phyloP scores from a whole-genome alignment of 176 grass and related monocot genomes.

The Ampelocalamus luodianensis region DNA sequence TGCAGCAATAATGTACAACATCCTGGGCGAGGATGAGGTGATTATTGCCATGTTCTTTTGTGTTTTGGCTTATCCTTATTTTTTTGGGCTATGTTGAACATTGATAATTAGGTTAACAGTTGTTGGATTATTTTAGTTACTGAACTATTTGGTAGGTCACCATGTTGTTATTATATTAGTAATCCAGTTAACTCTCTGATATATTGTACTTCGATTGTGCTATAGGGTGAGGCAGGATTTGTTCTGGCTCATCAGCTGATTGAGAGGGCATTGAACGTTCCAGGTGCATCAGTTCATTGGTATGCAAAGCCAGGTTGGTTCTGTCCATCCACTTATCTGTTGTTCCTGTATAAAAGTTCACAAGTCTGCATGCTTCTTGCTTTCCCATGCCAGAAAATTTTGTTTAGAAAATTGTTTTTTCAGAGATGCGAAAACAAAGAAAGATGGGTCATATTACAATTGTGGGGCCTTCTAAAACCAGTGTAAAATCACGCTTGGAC shows the following conservation, averaged over 20 bases:
- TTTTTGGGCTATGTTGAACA: constrained; percentile 32
- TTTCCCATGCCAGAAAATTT: constrained; percentile 28
- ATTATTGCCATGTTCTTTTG: not conserved
- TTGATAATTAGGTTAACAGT: constrained; percentile 7
- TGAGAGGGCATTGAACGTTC: constrained; percentile 65
- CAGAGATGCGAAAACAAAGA: constrained; percentile 82
- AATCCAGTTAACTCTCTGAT: constrained; percentile 22
- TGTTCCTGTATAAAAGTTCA: constrained; percentile 12
- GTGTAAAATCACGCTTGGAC: constrained; percentile 62
- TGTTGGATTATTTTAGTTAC: constrained; percentile 21
- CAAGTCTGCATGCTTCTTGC: constrained; percentile 20
- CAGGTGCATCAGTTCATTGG: constrained; percentile 88
- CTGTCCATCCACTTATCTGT: constrained; percentile 35
- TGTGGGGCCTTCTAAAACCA: constrained; percentile 74
- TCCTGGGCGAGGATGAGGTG: constrained; percentile 91
- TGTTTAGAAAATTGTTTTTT: constrained; percentile 40
- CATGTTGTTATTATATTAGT: constrained; percentile 16
- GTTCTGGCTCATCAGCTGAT: constrained; percentile 67
- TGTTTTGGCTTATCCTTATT: constrained; percentile 21
- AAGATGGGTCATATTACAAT: constrained; percentile 98
- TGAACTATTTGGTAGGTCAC: constrained; percentile 9
- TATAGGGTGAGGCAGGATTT: constrained; percentile 80
- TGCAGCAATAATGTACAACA: constrained; percentile 95
- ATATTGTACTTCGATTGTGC: constrained; percentile 14
- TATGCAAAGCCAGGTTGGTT: constrained; percentile 87